Conservation (phyloP, 352 stramenopile species). For the Phytophthora capsici region DNA sequence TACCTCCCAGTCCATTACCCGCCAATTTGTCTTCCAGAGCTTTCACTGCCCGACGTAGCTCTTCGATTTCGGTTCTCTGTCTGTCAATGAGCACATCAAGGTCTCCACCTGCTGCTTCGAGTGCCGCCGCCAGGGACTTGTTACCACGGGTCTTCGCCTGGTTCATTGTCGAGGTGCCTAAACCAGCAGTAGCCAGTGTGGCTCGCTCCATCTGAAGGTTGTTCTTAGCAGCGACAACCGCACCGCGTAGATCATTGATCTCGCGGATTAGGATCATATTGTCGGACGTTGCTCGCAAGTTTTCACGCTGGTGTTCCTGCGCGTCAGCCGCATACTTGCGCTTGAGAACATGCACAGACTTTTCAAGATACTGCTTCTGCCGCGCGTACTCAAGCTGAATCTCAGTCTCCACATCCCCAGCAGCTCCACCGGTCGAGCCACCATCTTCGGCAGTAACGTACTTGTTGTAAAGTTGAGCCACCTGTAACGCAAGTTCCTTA, state of each 20-base stretch:
- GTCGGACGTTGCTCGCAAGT: conserved; percentile 74
- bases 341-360: conserved; percentile 91
- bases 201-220: conserved; percentile 83
- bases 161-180: conserved; percentile 31
- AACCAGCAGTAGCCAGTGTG: conserved; percentile 33
- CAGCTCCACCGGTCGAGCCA: conserved; percentile 15
- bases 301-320: conserved; percentile 64
- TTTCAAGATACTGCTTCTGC: conserved; percentile 94
- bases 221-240: conserved; percentile 77
- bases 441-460: conserved; percentile 59
- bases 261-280: conserved; percentile 93
- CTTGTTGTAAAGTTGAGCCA: conserved; percentile 80
- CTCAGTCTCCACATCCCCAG: conserved; percentile 63
- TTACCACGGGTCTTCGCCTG: conserved; percentile 23
- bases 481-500: conserved; percentile 74
- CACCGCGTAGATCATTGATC: conserved; percentile 91
- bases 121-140: conserved; percentile 20
- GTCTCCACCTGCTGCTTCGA: conserved; percentile 45
- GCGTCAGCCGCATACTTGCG: conserved; percentile 85
- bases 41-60: conserved; percentile 80
- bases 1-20: conserved; percentile 5
- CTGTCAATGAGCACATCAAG: conserved; percentile 59
- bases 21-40: conserved; percentile 74
- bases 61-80: conserved; percentile 73
- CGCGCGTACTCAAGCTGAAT: conserved; percentile 90